Evolutionary conservation across 176 grass and related monocot species (phyloP).

Genomic region (Cymbopogon citratus): DNA sequence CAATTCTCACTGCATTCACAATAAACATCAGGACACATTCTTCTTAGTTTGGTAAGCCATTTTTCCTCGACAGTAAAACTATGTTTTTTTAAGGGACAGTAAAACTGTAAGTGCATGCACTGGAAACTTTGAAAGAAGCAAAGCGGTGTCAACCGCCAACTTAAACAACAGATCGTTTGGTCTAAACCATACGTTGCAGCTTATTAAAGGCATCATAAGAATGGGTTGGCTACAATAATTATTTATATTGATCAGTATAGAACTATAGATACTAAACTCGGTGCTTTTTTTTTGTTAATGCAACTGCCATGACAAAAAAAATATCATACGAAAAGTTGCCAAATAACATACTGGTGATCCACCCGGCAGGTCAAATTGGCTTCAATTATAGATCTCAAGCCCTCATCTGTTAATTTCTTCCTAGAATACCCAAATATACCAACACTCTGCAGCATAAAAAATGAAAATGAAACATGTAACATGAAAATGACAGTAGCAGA

Average conservation of each 20-base stretch:
- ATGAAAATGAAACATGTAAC: constrained; percentile 20
- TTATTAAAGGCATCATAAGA: too few relatives aligned
- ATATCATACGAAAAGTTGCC: background rate
- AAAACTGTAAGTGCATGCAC: too few relatives aligned
- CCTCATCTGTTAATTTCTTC: constrained; percentile 61
- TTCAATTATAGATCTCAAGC: constrained; percentile 77
- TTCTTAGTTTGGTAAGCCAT: background rate
- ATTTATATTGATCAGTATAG: too few relatives aligned
- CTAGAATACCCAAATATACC: constrained; percentile 98
- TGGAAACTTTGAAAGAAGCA: too few relatives aligned
- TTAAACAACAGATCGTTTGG: too few relatives aligned
- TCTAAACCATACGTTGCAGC: too few relatives aligned
- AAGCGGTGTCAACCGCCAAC: too few relatives aligned
- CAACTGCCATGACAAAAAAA: background rate
- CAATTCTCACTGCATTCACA: constrained; percentile 72
- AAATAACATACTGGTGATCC: constrained; percentile 78
- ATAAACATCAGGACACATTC: background rate
- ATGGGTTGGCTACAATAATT: too few relatives aligned
- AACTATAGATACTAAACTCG: too few relatives aligned
- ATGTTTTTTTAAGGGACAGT: background rate
- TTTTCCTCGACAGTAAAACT: background rate
- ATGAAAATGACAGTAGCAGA: background rate
- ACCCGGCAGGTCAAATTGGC: constrained; percentile 88
- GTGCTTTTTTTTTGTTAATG: too few relatives aligned
- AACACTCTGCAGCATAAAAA: constrained; percentile 58